A percentile compares a stretch with the other conserved stretches of the same genome.
phyloP scores from a whole-genome alignment of 345 rosid species.

The Trapa bicornis region DNA sequence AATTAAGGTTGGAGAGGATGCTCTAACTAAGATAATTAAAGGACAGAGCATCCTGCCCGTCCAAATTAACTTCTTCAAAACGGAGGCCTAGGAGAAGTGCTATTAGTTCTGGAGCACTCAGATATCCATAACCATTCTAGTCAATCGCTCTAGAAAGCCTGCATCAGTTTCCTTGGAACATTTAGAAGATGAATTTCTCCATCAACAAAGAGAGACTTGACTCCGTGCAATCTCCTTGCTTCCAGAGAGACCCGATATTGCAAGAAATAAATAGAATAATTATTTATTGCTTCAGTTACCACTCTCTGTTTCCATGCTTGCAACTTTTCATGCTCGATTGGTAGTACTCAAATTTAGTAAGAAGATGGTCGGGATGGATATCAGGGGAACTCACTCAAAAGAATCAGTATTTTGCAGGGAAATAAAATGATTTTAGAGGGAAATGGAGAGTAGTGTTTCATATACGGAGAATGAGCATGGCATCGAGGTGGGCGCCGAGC shows the following conservation, averaged over 20 bases:
- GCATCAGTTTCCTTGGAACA: background rate
- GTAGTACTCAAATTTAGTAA: background rate
- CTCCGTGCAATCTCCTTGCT: conserved; percentile 51
- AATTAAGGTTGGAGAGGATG: no score
- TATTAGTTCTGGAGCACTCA: conserved; percentile 21
- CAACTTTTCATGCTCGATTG: background rate
- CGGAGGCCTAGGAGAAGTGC: conserved; percentile 29
- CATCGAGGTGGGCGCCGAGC: conserved; percentile 95
- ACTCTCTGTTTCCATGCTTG: background rate
- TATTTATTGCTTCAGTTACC: background rate
- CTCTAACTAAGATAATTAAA: no score
- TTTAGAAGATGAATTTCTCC: conserved; percentile 4
- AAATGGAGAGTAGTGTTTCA: background rate
- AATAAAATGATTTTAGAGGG: background rate
- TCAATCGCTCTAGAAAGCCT: conserved; percentile 37
- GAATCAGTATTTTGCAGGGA: background rate
- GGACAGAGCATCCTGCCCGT: conserved; percentile 26
- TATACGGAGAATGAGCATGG: conserved; percentile 88
- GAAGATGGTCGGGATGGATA: background rate
- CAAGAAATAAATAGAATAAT: background rate
- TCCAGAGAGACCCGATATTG: conserved; percentile 86
- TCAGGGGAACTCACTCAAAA: background rate
- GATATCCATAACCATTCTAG: conserved; percentile 18
- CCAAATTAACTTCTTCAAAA: conserved; percentile 30
- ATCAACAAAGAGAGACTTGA: conserved; percentile 34